Evolutionary conservation across 371 early-diverging fungal genomes (phyloP).

Genomic region (Actinomucor elegans): DNA sequence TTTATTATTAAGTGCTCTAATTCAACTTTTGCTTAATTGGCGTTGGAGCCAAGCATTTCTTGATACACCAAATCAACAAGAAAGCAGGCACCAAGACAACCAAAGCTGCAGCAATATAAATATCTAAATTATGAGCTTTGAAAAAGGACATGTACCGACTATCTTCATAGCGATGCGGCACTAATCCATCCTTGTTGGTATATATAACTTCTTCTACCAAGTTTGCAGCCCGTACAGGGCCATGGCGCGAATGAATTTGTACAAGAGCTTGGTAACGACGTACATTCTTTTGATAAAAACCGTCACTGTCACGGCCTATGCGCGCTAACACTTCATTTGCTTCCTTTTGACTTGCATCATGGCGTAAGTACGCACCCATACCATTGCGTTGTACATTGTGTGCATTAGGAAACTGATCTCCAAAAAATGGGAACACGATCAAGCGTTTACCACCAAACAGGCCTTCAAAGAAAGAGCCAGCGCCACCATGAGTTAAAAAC

Average conservation of each 20-base stretch:
- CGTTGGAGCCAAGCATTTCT: too few relatives aligned
- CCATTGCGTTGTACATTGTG: not conserved
- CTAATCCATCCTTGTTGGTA: slow-evolving; percentile 1
- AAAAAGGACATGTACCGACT: slow-evolving; percentile 4
- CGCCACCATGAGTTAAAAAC: slow-evolving; percentile 45
- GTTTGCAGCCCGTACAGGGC: slow-evolving; percentile 19
- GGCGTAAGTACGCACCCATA: slow-evolving; percentile 1
- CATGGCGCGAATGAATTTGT: slow-evolving; percentile 19
- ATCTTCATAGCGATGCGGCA: slow-evolving; percentile 20
- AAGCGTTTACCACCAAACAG: slow-evolving; percentile 28
- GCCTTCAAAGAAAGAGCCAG: slow-evolving; percentile 29
- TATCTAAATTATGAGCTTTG: not conserved
- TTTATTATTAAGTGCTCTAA: too few relatives aligned
- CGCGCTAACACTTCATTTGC: not conserved
- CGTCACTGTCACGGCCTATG: not conserved
- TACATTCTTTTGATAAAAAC: not conserved
- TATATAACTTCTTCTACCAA: slow-evolving; percentile 25
- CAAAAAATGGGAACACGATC: slow-evolving; percentile 33
- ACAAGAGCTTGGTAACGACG: slow-evolving; percentile 13
- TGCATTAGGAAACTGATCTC: slow-evolving; percentile 34
- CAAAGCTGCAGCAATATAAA: not conserved
- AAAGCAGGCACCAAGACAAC: not conserved
- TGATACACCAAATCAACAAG: not conserved
- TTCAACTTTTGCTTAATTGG: too few relatives aligned
- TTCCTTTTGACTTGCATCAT: not conserved